phyloP scores from a whole-genome alignment of 2,329 filamentous ascomycete species.

The Fusarium sterilihyphosum region DNA sequence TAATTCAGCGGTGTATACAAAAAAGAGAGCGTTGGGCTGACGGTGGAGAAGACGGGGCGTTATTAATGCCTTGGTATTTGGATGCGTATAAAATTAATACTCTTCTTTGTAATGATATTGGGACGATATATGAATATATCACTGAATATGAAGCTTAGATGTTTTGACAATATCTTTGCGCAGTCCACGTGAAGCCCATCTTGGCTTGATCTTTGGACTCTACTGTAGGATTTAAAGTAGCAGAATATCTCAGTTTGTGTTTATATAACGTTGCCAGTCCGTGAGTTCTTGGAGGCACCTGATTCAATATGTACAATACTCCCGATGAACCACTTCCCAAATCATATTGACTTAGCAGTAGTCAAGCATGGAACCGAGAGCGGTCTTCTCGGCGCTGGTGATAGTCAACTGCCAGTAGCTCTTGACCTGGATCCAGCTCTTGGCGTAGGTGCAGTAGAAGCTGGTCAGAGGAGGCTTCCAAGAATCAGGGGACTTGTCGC shows the following conservation, averaged over 20 bases:
- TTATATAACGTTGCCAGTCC: background rate
- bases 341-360: conserved; percentile 38
- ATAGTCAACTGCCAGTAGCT: conserved; percentile 74
- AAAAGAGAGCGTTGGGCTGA: background rate
- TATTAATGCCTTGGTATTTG: conserved; percentile 15
- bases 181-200: background rate
- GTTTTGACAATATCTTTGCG: background rate
- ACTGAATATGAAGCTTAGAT: background rate
- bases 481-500: conserved; percentile 76
- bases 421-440: conserved; percentile 83
- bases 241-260: background rate
- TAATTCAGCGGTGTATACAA: conserved; percentile 35
- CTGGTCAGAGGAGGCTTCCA: conserved; percentile 78
- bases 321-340: background rate
- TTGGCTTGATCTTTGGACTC: background rate
- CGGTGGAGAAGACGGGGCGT: conserved; percentile 14
- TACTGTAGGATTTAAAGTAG: background rate
- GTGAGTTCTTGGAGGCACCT: background rate
- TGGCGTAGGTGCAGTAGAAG: conserved; percentile 83
- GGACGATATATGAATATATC: conserved; percentile 25
- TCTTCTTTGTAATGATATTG: conserved; percentile 33
- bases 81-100: conserved; percentile 29
- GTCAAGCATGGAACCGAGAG: conserved; percentile 60
- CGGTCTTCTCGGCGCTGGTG: conserved; percentile 76
- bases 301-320: background rate